Conservation (phyloP, 805 yeast species). For the Metschnikowia reukaufii region DNA sequence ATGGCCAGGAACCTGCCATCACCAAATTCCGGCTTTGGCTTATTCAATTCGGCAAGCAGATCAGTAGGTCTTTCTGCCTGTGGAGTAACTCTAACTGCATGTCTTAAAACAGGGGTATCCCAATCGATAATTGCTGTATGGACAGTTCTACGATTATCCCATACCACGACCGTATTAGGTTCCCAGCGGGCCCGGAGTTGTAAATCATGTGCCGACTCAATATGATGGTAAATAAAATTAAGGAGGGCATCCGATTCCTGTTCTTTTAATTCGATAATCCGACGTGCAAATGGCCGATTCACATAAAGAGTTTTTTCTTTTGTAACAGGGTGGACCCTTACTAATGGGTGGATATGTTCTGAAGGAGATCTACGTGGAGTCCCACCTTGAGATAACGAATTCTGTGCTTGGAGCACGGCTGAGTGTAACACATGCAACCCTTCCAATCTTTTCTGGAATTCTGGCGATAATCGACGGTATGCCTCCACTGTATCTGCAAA, state of each 20-base stretch:
- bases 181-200: constrained; percentile 39
- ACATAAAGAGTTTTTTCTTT: constrained; percentile 31
- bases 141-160: constrained; percentile 37
- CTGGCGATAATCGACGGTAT: constrained; percentile 35
- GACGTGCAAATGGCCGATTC: constrained; percentile 33
- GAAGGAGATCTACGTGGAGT: constrained; percentile 32
- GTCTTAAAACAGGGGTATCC: constrained; percentile 35
- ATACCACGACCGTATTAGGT: constrained; percentile 35
- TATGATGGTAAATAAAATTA: constrained; percentile 31
- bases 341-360: constrained; percentile 35
- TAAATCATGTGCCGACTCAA: constrained; percentile 34
- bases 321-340: constrained; percentile 36
- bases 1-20: constrained; percentile 3
- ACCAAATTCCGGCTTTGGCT: constrained; percentile 11
- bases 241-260: constrained; percentile 34
- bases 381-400: constrained; percentile 31
- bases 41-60: constrained; percentile 37
- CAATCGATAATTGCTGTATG: constrained; percentile 38
- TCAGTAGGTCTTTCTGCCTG: constrained; percentile 40
- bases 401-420: constrained; percentile 32
- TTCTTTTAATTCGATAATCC: constrained; percentile 34
- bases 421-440: constrained; percentile 38
- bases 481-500: constrained; percentile 42
- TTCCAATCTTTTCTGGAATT: constrained; percentile 29
- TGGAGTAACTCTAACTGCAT: constrained; percentile 37